Conservation (phyloP, 192 early-diverging fungal species). For the Dispira simplex region DNA sequence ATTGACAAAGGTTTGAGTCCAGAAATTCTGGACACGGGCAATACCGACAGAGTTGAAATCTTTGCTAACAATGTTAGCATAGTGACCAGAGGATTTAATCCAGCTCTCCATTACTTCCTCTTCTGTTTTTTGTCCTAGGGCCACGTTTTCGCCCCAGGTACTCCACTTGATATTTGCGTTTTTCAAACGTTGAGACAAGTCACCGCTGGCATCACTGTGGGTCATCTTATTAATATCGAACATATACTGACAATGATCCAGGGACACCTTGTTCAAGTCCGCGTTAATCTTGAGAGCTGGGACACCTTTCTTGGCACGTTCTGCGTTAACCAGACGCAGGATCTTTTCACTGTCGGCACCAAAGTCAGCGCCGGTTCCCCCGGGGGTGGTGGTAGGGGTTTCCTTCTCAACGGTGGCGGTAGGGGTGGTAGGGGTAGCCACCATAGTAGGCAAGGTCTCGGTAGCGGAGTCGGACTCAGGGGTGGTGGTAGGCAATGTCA, state of each 20-base stretch:
- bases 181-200: not conserved
- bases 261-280: conserved; percentile 13
- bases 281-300: conserved; percentile 8
- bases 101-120: conserved; percentile 14
- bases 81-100: conserved; percentile 18
- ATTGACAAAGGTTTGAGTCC: conserved; percentile 20
- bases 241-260: conserved; percentile 20
- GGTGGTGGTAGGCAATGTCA: not conserved
- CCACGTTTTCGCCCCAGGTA: conserved; percentile 20
- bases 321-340: conserved; percentile 15
- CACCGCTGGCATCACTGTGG: conserved; percentile 12
- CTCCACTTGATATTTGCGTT: conserved; percentile 13
- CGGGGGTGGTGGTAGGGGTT: not conserved
- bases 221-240: conserved; percentile 14
- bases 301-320: conserved; percentile 12
- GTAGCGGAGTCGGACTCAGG: not conserved
- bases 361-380: not conserved
- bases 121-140: conserved; percentile 9
- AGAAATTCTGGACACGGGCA: conserved; percentile 14
- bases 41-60: conserved; percentile 16
- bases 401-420: not conserved
- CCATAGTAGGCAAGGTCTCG: not conserved
- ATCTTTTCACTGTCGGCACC: conserved; percentile 6
- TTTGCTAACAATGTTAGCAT: conserved; percentile 19
- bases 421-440: not conserved